phyloP scores from a whole-genome alignment of 1,139 yeast species.

The Spathaspora sp. region DNA sequence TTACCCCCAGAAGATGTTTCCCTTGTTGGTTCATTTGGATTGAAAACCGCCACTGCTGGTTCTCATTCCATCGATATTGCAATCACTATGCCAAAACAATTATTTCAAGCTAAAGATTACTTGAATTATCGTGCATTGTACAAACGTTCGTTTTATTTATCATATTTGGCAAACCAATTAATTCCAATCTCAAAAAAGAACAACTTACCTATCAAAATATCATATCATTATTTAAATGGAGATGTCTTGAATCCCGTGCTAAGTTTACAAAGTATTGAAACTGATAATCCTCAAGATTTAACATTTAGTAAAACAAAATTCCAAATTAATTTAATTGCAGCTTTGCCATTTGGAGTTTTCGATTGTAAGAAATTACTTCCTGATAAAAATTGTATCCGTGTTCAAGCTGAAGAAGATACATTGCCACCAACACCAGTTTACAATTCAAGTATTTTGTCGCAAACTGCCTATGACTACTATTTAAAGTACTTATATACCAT shows the following conservation, averaged over 20 bases:
- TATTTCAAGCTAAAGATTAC: conserved; percentile 86
- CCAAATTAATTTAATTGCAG: conserved; percentile 67
- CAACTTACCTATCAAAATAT: conserved; percentile 53
- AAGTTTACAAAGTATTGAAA: conserved; percentile 50
- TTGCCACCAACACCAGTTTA: conserved; percentile 81
- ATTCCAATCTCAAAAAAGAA: conserved; percentile 54
- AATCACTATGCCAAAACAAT: conserved; percentile 72
- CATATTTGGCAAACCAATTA: conserved; percentile 69
- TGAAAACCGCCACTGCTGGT: conserved; percentile 66
- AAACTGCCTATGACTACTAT: conserved; percentile 66
- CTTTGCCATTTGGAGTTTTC: conserved; percentile 69
- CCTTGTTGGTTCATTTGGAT: conserved; percentile 85
- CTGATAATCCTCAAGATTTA: conserved; percentile 48
- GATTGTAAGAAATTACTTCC: conserved; percentile 76
- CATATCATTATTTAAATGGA: conserved; percentile 61
- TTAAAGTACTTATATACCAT: conserved; percentile 74
- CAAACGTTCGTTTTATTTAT: conserved; percentile 84
- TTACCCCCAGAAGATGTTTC: conserved; percentile 73
- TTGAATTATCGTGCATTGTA: conserved; percentile 86
- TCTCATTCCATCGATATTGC: conserved; percentile 67
- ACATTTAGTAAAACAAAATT: conserved; percentile 69
- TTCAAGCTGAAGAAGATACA: conserved; percentile 42
- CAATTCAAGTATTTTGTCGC: conserved; percentile 75
- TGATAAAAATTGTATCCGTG: conserved; percentile 75
- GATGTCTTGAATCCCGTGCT: conserved; percentile 67